Percentiles rank a stretch among this genome's conserved stretches.
Evolutionary conservation across 2,329 filamentous ascomycete species (phyloP).

Genomic region (Cladosporium sp.): DNA sequence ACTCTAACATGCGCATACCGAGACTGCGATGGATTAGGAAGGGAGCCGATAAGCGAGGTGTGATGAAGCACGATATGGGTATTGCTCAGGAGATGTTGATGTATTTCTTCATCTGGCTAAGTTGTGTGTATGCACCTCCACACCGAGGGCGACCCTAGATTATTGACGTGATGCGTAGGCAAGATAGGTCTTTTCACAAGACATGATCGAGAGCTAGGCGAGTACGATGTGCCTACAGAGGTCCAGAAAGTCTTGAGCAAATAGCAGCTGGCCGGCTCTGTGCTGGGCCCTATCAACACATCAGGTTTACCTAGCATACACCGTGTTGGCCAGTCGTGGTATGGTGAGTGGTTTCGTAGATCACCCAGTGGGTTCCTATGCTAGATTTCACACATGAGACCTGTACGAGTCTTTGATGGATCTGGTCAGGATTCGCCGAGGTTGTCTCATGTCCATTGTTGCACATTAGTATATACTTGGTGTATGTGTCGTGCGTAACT

Average conservation of each 20-base stretch:
- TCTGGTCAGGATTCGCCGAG: no score
- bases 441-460: no score
- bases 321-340: no score
- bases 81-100: constrained; percentile 13
- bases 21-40: constrained; percentile 7
- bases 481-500: not conserved
- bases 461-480: no score
- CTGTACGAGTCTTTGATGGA: no score
- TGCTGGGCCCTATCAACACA: no score
- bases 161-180: not conserved
- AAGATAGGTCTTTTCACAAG: not conserved
- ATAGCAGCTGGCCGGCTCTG: no score
- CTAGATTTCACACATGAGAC: no score
- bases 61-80: constrained; percentile 11
- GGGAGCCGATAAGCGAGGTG: constrained; percentile 4
- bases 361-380: no score
- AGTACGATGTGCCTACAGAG: not conserved
- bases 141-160: no score
- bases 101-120: constrained; percentile 15
- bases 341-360: no score
- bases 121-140: not conserved
- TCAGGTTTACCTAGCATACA: no score
- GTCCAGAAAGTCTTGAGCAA: not conserved
- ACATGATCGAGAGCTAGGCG: not conserved
- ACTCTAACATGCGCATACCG: constrained; percentile 13